Evolutionary conservation across 2,329 filamentous ascomycete species (phyloP), one percentile per base, ranked within the genome.

Genomic region (Chlorencoelia australis): DNA sequence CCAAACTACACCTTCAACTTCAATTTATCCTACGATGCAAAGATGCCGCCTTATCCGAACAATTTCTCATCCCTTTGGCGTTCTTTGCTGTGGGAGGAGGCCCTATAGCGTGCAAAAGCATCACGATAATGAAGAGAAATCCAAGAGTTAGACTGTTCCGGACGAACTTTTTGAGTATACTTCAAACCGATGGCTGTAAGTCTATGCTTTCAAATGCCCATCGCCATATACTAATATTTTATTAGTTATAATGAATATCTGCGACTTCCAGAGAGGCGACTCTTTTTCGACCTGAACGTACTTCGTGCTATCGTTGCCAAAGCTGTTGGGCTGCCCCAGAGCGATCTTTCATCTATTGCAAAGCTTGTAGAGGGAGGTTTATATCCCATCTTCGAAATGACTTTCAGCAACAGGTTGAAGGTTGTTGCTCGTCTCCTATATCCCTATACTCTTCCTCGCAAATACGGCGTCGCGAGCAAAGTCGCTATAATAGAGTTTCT

Each of bases 361-460:
- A 54, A 53, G 33, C 36, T 54, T 38, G 45, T 49, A 30, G 50
- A 54, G 40, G 51, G 48, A 16, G 46, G 51, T 34, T 51, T 45
- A n/a, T 49, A 47, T 29, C 48, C 47, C 34, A 40, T 54, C 20
- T 51, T 54, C 38, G 42, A 52, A 42, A 44, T 45, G 20, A 30
- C 40, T 4, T 52, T 52, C 35, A 33, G 40, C 30, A 36, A 53
- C 36, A 45, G 47, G 16, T 39, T 30, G 31, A 44, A 49, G 41
- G 37, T 51, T 27, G 48, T 55, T 26, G 45, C 43, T 21, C 41
- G 46, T 22, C 35, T 50, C 18, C 47, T 42, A 39, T 41, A 47
- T 44, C 45, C 40, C 18, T 46, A 25, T 39, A 41, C 39, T n/a
- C 32, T 37, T 32, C 44, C 42, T 28, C 30, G 17, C 11, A 33